Conservation (phyloP, 176 grass and related monocot species). For the Guadua angustifolia region DNA sequence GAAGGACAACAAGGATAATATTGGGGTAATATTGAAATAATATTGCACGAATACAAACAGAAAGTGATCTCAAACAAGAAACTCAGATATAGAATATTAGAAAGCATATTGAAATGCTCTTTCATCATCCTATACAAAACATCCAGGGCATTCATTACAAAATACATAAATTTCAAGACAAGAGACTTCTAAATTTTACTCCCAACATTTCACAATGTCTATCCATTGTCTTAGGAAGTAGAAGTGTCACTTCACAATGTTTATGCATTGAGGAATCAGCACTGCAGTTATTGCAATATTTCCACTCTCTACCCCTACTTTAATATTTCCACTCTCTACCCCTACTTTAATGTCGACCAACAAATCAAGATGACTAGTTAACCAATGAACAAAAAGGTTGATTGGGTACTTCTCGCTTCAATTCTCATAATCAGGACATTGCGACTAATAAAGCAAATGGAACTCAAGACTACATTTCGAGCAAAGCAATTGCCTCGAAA, state of each 20-base stretch:
- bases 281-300: no score
- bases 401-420: neutral
- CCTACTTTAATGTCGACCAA: no score
- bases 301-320: no score
- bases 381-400: neutral
- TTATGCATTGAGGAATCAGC: no score
- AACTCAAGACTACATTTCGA: neutral
- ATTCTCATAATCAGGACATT: neutral
- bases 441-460: no score
- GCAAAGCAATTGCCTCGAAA: neutral
- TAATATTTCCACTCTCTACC: no score
- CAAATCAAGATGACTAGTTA: neutral
- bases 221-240: no score
- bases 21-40: neutral
- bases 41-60: neutral
- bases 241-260: no score
- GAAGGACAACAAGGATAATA: neutral
- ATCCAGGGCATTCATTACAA: neutral
- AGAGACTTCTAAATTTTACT: neutral
- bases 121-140: neutral
- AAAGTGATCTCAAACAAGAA: slow-evolving; percentile 3
- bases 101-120: neutral
- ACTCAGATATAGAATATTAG: neutral
- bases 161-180: neutral
- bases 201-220: no score